Conservation (phyloP, 495 filamentous ascomycete species). For the Xeromyces bisporus region DNA sequence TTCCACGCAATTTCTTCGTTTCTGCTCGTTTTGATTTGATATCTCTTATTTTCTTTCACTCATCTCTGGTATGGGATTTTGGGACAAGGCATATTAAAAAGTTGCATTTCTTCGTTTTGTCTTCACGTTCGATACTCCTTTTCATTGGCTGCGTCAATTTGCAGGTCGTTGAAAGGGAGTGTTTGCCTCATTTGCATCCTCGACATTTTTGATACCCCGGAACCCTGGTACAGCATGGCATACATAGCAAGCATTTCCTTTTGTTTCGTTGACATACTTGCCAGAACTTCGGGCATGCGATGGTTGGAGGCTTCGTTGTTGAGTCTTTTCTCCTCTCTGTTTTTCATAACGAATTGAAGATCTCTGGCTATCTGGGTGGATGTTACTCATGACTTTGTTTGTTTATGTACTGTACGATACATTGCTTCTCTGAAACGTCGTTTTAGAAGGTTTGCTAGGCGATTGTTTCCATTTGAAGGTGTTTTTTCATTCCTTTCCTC, state of each 20-base stretch:
- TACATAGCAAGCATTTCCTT: no score
- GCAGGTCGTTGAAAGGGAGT: not conserved
- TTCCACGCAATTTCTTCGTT: slow-evolving; percentile 10
- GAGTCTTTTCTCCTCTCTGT: slow-evolving; percentile 3
- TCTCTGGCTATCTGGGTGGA: slow-evolving; percentile 12
- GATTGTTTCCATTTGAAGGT: no score
- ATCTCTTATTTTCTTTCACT: slow-evolving; percentile 6
- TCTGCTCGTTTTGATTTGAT: no score
- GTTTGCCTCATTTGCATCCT: not conserved
- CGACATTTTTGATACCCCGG: not conserved
- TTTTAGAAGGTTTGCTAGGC: no score
- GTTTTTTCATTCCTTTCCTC: slow-evolving; percentile 5
- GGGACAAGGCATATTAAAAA: no score
- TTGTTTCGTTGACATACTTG: not conserved
- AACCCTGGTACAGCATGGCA: not conserved
- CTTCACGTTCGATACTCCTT: not conserved
- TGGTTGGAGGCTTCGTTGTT: slow-evolving; percentile 4
- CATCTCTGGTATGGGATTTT: no score
- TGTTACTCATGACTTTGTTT: slow-evolving; percentile 4
- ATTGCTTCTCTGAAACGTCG: slow-evolving; percentile 5
- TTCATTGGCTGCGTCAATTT: not conserved
- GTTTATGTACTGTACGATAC: slow-evolving; percentile 3
- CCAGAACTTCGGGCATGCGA: not conserved
- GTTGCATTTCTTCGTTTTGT: not conserved
- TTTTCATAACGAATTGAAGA: no score